A percentile compares a stretch with the other conserved stretches of the same genome.
Conservation (phyloP, 768 basidiomycete species). For the Podaxis mareebaensis region DNA sequence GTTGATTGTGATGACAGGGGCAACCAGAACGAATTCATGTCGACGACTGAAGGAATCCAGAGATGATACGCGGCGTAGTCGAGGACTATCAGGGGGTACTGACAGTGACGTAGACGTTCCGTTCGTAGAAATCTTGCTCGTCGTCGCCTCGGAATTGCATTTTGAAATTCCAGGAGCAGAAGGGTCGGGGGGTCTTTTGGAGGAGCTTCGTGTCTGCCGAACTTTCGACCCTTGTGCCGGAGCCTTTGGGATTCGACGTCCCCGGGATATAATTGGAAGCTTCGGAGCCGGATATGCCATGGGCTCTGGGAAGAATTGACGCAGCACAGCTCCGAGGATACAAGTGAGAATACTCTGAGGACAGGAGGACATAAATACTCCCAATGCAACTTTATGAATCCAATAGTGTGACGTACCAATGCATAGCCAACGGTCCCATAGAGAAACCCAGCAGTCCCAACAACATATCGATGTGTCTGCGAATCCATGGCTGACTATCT, state of each 20-base stretch:
- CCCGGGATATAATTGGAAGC: neutral
- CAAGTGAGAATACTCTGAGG: constrained; percentile 13
- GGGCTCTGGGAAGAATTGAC: neutral
- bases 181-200: neutral
- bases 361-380: neutral
- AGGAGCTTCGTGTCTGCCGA: neutral
- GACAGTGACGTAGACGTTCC: neutral
- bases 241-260: neutral
- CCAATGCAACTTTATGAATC: neutral
- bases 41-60: constrained; percentile 7
- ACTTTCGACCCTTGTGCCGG: neutral
- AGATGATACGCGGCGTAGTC: constrained; percentile 6
- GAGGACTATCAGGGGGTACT: neutral
- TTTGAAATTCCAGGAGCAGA: neutral
- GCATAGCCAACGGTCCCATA: constrained; percentile 12
- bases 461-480: neutral
- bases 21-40: constrained; percentile 2
- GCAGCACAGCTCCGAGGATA: constrained; percentile 10
- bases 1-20: constrained; percentile 16
- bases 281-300: neutral
- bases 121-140: neutral
- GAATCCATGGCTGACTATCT: constrained; percentile 4
- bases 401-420: constrained; percentile 4
- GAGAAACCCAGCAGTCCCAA: constrained; percentile 8
- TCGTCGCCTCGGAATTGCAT: neutral